Percentiles rank a stretch among this genome's conserved stretches.
Evolutionary conservation across 2,329 filamentous ascomycete species (phyloP).

Genomic region (Cladophialophora bantiana): DNA sequence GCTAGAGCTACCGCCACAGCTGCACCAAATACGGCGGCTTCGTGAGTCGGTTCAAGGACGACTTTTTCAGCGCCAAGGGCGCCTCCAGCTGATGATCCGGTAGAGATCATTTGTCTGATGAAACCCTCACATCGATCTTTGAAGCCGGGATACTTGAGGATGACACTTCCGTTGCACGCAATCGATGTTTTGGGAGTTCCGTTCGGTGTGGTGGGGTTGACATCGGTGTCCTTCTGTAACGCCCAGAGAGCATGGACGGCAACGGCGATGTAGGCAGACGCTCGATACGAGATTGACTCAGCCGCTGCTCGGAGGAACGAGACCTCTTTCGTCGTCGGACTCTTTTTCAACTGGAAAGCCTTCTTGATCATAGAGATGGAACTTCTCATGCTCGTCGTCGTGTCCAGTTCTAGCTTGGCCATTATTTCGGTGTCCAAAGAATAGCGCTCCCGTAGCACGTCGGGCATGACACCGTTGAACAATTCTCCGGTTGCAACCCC

Average conservation of each 20-base stretch:
- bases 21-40: conserved; percentile 55
- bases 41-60: conserved; percentile 51
- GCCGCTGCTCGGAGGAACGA: conserved; percentile 62
- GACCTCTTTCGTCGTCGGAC: conserved; percentile 59
- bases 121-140: conserved; percentile 53
- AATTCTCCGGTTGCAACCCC: conserved; percentile 63
- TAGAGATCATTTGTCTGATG: conserved; percentile 50
- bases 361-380: conserved; percentile 58
- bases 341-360: conserved; percentile 57
- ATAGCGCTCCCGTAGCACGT: conserved; percentile 63
- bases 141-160: conserved; percentile 60
- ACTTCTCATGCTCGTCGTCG: conserved; percentile 46
- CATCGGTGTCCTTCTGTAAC: conserved; percentile 60
- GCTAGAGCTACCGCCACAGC: conserved; percentile 57
- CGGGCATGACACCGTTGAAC: conserved; percentile 64
- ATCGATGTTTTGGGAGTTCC: conserved; percentile 49
- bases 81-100: conserved; percentile 38
- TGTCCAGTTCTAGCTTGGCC: conserved; percentile 62
- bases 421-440: conserved; percentile 66
- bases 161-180: conserved; percentile 61
- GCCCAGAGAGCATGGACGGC: conserved; percentile 69
- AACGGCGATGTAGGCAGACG: conserved; percentile 68
- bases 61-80: conserved; percentile 42
- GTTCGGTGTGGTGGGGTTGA: conserved; percentile 35
- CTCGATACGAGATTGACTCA: conserved; percentile 63